Base-by-base conservation (phyloP, 2,329 filamentous ascomycete species). In the Scortechinia acanthostroma region DNA sequence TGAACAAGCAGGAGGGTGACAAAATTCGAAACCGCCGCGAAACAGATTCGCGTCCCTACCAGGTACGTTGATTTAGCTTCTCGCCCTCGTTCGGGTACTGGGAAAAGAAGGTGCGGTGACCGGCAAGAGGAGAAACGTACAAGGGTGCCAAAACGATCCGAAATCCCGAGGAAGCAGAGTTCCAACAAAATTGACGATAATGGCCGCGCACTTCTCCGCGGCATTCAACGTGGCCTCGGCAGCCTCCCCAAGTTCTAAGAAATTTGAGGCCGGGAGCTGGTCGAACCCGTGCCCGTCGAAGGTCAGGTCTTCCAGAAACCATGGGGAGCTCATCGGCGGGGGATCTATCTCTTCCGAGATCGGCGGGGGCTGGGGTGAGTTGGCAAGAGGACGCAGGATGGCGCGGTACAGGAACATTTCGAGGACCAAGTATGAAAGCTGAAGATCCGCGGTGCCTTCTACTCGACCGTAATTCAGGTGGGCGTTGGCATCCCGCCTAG, bases 371-470 rank as follows among this genome's bases (percentile, higher is more conserved):
- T 17, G 14, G 35, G 35, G 20, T 3, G 28, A 23, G 16, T 20
- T 22, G n/a, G 56, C 57, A 51, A 58, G 53, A 1, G 56, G 56
- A 14, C 56, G 57, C 15, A 63, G 50, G 42, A 63, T 53, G 0
- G 60, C 60, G 21, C 60, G 60, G 46, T 62, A 62, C 2, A 61
- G 52, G 28, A 55, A 60, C 3, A 63, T 48, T n/a, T 59, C 58
- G 2, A 61, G 52, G n/a, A 58, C 51, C n/a, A 62, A 48, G 42
- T 62, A 63, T 28, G 58, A 56, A 37, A 63, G 59, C 25, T 61
- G 60, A 4, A 62, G 54, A 3, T 53, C 55, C 21, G 1, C 52
- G 17, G 35, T 13, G n/a, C n/a, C n/a, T n/a, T n/a, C n/a, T n/a
- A n/a, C n/a, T n/a, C n/a, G n/a, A n/a, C n/a, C n/a, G 20, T 40